Evolutionary conservation across 2,329 filamentous ascomycete genomes (phyloP), one percentile per base, ranked within the genome.

Genomic region (Colletotrichum sp.): DNA sequence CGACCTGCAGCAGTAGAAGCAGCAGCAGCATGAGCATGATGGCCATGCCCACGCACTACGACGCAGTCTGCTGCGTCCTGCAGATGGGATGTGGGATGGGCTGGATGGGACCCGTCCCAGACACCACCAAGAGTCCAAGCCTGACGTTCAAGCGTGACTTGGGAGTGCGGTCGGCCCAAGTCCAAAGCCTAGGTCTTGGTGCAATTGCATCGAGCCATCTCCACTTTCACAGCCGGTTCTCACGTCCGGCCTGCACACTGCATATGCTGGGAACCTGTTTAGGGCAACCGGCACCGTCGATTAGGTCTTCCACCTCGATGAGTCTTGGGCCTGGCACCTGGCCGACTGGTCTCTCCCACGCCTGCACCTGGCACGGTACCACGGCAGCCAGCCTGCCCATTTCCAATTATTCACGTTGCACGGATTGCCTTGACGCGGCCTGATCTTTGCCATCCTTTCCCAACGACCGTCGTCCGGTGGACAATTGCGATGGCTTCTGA

Each of bases 181-280:
- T 30, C 52, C 71, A 63, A 64, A 64, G 71, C 26, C 39, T 39
- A 66, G 30, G 44, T 60, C 66, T 24, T 69, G 22, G 36, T 66
- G 34, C 63, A 48, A 28, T 52, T 75, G 70, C 70, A 68, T 74
- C 70, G 34, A 69, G 39, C 26, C 26, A 71, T 74, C 67, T 69
- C 74, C 74, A 76, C 74, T 76, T 65, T 62, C 52, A 22, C 65
- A 69, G 64, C 70, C 70, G 70, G 70, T 60, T 66, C 74, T 65
- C 70, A 74, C 52, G 30, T 74, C 71, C 65, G 71, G 74, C 57
- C 39, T 62, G 34, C 24, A 59, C 65, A 48, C 18, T 76, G 70
- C 70, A 73, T 75, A 68, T 76, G 71, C 74, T 74, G 26, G 64
- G 74, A 74, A 68, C 74, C 59, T 65, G 74, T 75, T 75, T 75